Conservation (phyloP, 768 basidiomycete species). For the Amanita phalloides region DNA sequence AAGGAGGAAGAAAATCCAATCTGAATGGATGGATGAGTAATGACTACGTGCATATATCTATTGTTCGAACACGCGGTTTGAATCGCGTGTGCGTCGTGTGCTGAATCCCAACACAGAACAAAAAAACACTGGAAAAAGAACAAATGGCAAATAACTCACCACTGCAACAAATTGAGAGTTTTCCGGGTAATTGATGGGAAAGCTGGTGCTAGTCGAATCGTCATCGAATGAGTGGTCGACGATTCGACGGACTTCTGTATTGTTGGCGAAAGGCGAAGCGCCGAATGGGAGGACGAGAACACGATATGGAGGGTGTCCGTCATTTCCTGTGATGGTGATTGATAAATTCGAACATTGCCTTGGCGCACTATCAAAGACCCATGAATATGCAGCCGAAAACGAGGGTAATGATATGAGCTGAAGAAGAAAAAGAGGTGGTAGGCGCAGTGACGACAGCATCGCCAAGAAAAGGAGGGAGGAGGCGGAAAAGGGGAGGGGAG, state of each 20-base stretch:
- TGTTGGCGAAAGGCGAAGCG: constrained; percentile 46
- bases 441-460: background rate
- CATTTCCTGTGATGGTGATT: constrained; percentile 41
- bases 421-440: constrained; percentile 9
- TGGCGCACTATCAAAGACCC: constrained; percentile 36
- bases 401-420: constrained; percentile 19
- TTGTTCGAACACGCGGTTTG: background rate
- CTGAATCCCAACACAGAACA: background rate
- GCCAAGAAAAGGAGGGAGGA: constrained; percentile 6
- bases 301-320: constrained; percentile 56
- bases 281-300: constrained; percentile 62
- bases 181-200: constrained; percentile 53
- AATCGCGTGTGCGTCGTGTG: background rate
- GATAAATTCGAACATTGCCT: constrained; percentile 59
- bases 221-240: constrained; percentile 42
- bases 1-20: background rate
- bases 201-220: constrained; percentile 27
- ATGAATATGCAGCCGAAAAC: constrained; percentile 28
- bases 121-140: background rate
- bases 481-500: background rate
- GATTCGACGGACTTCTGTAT: constrained; percentile 53
- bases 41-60: background rate
- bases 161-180: constrained; percentile 70
- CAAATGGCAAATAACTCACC: constrained; percentile 27
- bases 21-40: background rate